Percentiles rank a stretch among this genome's conserved stretches.
These are phyloP conservation scores for Arachis hypogaea DNA, from an alignment of 306 rosid genomes.

Conservation along the genomic window DNA sequence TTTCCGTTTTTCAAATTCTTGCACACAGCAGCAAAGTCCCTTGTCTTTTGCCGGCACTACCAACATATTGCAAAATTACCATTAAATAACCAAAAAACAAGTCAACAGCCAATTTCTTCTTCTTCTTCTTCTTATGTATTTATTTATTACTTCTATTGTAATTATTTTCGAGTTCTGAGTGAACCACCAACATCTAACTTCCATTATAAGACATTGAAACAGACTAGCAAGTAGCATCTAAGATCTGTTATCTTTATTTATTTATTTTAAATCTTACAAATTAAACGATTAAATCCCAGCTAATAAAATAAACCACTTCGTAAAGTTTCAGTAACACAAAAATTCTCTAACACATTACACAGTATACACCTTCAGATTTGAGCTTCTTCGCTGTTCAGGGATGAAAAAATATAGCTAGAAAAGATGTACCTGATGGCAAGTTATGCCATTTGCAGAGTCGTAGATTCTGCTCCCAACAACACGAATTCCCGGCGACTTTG, in stretches of 20 bases:
- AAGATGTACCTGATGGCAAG: slow-evolving; percentile 71
- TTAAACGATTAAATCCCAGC: not conserved
- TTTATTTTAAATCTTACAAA: not conserved
- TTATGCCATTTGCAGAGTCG: slow-evolving; percentile 57
- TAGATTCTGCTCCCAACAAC: slow-evolving; percentile 52
- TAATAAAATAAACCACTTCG: too few species aligned
- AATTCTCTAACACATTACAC: not conserved
- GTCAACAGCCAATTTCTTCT: not conserved
- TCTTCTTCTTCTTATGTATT: too few species aligned
- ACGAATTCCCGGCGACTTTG: slow-evolving; percentile 49
- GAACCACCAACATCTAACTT: too few species aligned
- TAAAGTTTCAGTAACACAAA: too few species aligned
- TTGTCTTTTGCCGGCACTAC: slow-evolving; percentile 81
- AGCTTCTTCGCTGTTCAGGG: too few species aligned
- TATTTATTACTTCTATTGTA: too few species aligned
- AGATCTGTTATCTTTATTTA: too few species aligned
- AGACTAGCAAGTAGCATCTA: not conserved
- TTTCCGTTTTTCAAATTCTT: slow-evolving; percentile 47
- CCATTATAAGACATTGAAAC: not conserved
- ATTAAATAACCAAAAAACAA: not conserved
- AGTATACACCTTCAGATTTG: not conserved
- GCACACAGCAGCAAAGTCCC: slow-evolving; percentile 59
- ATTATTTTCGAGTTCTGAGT: too few species aligned
- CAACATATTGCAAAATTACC: not conserved
- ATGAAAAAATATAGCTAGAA: too few species aligned